Evolutionary conservation across 73 alveolate species (phyloP), one percentile per base, ranked within the genome.

Genomic region (Paramecium caudatum): DNA sequence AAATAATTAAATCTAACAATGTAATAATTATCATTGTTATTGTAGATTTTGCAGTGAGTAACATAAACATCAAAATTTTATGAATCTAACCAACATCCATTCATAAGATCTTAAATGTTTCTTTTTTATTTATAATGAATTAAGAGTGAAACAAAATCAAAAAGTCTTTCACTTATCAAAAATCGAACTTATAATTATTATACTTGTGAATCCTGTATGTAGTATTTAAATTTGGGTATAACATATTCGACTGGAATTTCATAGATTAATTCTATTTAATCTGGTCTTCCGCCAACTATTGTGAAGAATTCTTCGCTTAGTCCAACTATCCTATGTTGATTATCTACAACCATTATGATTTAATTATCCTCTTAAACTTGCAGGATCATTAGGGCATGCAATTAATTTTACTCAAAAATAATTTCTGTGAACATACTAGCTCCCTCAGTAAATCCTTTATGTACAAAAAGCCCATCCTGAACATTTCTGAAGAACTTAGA

Each of bases 31-130:
- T 39, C 39, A 8, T 37, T 68, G 8, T 45, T 74, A 37, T 74
- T 39, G 3, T 41, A 19, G 19, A 74, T 74, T n/a, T 47, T 41
- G 19, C 88, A 74, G 8, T 39, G 43, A 45, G 69, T 12, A 6
- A 27, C 2, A 15, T 74, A 74, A 41, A 30, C 15, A 74, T 74
- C 88, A 19, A 4, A 43, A 74, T 37, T 74, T 21, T 1, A 37
- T 45, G 36, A 25, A 74, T 74, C 88, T 39, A 15, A 43, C 88
- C 88, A 74, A 74, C 65, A 74, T 41, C 88, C 88, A 27, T 74
- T 68, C 46, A 37, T 43, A 41, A 74, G 62, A 74, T 74, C 88
- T 41, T 45, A 39, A 4, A 37, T 74, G 16, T 37, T 37, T 43
- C 88, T 37, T 39, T 74, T 74, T 45, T 45, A 5, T 19, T 21